Percentiles rank a stretch among this genome's conserved stretches.
These are phyloP conservation scores for Tetraselmis chui DNA, from an alignment of 139 green algal species.

Conservation along the genomic window DNA sequence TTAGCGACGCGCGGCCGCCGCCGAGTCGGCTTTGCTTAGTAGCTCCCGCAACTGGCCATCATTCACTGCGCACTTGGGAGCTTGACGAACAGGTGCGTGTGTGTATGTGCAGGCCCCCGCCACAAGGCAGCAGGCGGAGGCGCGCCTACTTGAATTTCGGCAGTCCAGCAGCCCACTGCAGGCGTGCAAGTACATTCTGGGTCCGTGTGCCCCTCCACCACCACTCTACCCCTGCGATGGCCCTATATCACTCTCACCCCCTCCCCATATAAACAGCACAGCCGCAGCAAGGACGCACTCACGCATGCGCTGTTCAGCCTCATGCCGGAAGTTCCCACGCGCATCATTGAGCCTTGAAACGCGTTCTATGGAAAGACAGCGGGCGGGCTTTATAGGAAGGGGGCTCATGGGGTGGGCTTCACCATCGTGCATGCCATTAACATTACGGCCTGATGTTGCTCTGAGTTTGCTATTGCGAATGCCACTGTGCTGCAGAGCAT, in stretches of 20 bases:
- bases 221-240: not conserved
- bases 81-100: no score
- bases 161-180: slow-evolving; percentile 26
- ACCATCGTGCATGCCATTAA: no score
- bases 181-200: slow-evolving; percentile 50
- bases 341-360: no score
- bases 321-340: no score
- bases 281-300: slow-evolving; percentile 15
- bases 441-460: no score
- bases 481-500: not conserved
- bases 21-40: not conserved
- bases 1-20: not conserved
- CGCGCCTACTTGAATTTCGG: slow-evolving; percentile 49
- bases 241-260: not conserved
- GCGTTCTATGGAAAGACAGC: no score
- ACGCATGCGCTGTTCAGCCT: no score
- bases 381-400: no score
- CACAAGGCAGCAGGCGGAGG: slow-evolving; percentile 29
- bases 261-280: no score
- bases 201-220: not conserved
- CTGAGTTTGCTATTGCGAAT: no score
- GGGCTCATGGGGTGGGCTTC: no score
- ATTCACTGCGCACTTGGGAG: no score
- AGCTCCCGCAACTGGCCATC: not conserved
- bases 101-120: slow-evolving; percentile 21